Evolutionary conservation across 805 yeast genomes (phyloP).

Genomic region (Lachancea fermentati): DNA sequence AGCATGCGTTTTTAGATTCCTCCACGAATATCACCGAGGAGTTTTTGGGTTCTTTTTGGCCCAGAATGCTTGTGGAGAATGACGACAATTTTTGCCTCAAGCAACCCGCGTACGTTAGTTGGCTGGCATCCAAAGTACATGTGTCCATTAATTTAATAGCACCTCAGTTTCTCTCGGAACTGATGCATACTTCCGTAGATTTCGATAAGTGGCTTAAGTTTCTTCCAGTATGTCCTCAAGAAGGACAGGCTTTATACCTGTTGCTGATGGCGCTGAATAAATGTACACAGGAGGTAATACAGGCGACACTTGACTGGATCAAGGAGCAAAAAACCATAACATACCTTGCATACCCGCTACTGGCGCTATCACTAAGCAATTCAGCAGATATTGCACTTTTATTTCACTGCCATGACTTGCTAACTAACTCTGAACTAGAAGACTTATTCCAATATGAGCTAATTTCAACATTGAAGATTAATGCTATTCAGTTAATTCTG

Average conservation of each 20-base stretch:
- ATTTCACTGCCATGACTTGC: constrained; percentile 20
- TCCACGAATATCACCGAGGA: background rate
- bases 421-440: constrained; percentile 12
- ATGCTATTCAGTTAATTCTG: constrained; percentile 19
- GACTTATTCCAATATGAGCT: constrained; percentile 18
- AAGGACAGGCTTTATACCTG: constrained; percentile 5
- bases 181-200: constrained; percentile 1
- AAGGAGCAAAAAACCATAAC: constrained; percentile 1
- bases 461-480: constrained; percentile 17
- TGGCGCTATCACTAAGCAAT: constrained; percentile 4
- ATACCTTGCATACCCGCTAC: constrained; percentile 6
- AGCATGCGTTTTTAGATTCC: background rate
- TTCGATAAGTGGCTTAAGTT: constrained; percentile 2
- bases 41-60: constrained; percentile 3
- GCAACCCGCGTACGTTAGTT: constrained; percentile 7
- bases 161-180: constrained; percentile 5
- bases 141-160: background rate
- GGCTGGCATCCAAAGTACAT: constrained; percentile 4
- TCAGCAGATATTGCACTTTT: constrained; percentile 8
- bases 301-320: constrained; percentile 2
- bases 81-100: constrained; percentile 6
- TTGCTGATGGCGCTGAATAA: background rate
- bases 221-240: constrained; percentile 4
- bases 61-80: constrained; percentile 3
- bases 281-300: background rate